These are phyloP conservation scores for Sechiopsis laciniata DNA, from an alignment of 306 rosid species.

Conservation along the genomic window DNA sequence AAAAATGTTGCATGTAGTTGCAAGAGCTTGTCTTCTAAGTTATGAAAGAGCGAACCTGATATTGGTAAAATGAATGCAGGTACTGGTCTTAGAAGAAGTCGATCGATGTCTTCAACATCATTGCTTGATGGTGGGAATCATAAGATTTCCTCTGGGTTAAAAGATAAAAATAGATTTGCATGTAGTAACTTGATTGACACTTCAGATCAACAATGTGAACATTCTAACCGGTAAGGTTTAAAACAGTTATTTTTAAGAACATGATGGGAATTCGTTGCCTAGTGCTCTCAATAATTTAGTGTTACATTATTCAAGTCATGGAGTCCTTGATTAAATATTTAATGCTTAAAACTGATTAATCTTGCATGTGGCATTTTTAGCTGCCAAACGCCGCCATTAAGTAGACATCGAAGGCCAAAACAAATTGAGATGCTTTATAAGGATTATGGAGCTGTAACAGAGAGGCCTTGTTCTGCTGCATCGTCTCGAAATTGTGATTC, in stretches of 20 bases:
- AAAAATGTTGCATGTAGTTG: slow-evolving; percentile 32
- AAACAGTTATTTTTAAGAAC: slow-evolving; percentile 13
- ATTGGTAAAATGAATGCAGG: too few relatives aligned
- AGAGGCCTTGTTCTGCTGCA: slow-evolving; percentile 45
- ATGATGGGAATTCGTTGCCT: not conserved
- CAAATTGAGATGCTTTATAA: slow-evolving; percentile 34
- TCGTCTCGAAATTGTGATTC: slow-evolving; percentile 56
- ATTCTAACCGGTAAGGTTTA: slow-evolving; percentile 56
- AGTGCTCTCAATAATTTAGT: slow-evolving; percentile 14
- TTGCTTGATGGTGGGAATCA: slow-evolving; percentile 39
- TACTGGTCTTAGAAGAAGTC: slow-evolving; percentile 41
- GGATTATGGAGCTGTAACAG: slow-evolving; percentile 36
- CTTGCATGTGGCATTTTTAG: not conserved
- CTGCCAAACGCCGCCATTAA: slow-evolving; percentile 24
- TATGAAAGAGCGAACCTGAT: too few relatives aligned
- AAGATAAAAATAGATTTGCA: slow-evolving; percentile 60
- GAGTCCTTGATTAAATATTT: not conserved
- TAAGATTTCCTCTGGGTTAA: slow-evolving; percentile 34
- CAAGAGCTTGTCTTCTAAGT: slow-evolving; percentile 38
- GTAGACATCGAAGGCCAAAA: slow-evolving; percentile 38
- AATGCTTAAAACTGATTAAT: slow-evolving; percentile 1
- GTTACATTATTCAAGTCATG: not conserved
- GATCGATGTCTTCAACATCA: slow-evolving; percentile 74
- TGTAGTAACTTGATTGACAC: slow-evolving; percentile 41
- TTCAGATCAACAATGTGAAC: slow-evolving; percentile 45